A percentile compares a stretch with the other conserved stretches of the same genome.
Conservation (phyloP, 305 asterid species). For the Rubia balearica region DNA sequence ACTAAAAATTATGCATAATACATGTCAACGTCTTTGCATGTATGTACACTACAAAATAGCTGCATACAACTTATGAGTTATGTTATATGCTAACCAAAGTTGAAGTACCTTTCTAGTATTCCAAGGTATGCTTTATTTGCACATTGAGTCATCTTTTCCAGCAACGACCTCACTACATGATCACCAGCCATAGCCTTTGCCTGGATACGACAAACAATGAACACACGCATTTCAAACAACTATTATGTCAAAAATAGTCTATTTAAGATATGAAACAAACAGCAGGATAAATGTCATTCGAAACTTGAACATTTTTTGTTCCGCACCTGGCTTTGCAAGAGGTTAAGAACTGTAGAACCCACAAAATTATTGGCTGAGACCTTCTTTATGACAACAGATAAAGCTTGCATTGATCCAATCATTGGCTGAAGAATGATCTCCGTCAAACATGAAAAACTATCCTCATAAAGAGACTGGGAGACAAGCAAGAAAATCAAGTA, state of each 20-base stretch:
- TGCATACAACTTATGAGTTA: not conserved
- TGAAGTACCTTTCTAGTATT: slow-evolving; percentile 79
- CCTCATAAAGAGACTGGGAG: slow-evolving; percentile 13
- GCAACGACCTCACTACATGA: slow-evolving; percentile 82
- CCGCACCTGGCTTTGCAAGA: slow-evolving; percentile 85
- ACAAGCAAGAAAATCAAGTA: slow-evolving; percentile 13
- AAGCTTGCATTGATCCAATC: slow-evolving; percentile 96
- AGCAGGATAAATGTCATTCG: not conserved
- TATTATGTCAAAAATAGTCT: not conserved
- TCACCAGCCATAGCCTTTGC: slow-evolving; percentile 99
- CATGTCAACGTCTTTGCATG: not conserved
- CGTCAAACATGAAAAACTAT: slow-evolving; percentile 14
- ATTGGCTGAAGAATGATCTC: slow-evolving; percentile 57
- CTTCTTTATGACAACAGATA: slow-evolving; percentile 73
- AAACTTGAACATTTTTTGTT: not conserved
- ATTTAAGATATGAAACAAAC: not conserved
- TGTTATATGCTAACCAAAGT: not conserved
- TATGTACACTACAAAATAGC: not conserved
- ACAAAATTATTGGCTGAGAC: slow-evolving; percentile 62
- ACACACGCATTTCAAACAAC: not conserved
- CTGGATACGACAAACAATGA: slow-evolving; percentile 30
- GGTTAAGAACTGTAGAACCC: slow-evolving; percentile 92
- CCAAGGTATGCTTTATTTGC: slow-evolving; percentile 92
- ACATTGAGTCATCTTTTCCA: slow-evolving; percentile 84
- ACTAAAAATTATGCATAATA: not conserved